Base-by-base conservation (phyloP, 805 yeast species). In the Jamesozyma piceae region DNA sequence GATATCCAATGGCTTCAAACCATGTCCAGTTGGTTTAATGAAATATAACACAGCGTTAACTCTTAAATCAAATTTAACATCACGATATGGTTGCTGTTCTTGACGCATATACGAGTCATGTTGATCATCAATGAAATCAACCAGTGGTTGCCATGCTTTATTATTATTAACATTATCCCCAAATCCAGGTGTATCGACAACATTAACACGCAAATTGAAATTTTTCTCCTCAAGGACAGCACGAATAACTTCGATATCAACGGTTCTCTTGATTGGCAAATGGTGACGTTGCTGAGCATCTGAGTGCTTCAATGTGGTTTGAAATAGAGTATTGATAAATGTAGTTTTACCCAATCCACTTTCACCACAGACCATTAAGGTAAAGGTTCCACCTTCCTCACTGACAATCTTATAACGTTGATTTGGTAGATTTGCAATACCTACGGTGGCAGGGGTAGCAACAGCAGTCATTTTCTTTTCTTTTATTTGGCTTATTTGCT, bases 331-430 rank as follows among this genome's bases (percentile, higher is more conserved):
- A 65, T 86, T 85, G 61, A 88, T 71, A 52, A 87, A 87, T 0
- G 96, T 88, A n/a, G 94, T 81, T 63, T 88, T 86, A 47, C 97
- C 97, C 40, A 87, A 67, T 5, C 96, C 95, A 38, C 89, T 77
- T 62, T 88, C 96, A 53, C 97, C 97, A 37, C 87, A 86, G 22
- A 86, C 79, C 88, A 86, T 82, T 50, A 84, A 49, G 32, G 88
- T 84, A 68, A 84, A 80, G 19, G 78, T 72, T 45, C 87, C 82
- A 35, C 92, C 94, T 52, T 77, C 70, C 50, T 80, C 79, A 45
- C 84, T 78, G 40, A 82, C 82, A 48, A 81, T 77, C 60, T 82
- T 83, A 67, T 82, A 82, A 60, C 83, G 73, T 66, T 81, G 89
- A 53, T 81, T 80, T 43, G 89, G 89, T 49, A 81, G 68, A 57